These are phyloP conservation scores for Apiotrichum sp. DNA, from an alignment of 1,284 basidiomycete genomes.

Conservation along the genomic window DNA sequence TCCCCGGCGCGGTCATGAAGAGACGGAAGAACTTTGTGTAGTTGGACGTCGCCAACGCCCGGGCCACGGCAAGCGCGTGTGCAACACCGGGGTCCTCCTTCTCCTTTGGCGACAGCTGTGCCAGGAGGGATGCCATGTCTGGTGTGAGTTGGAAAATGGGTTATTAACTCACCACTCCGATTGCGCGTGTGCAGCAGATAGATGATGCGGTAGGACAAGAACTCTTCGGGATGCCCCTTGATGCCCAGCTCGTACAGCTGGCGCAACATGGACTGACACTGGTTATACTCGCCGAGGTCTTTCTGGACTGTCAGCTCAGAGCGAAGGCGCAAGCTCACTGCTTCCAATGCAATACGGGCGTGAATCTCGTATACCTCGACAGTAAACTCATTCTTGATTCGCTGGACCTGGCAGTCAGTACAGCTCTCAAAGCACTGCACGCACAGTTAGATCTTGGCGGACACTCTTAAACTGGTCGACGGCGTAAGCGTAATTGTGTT, in stretches of 20 bases:
- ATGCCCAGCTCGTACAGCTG: slow-evolving; percentile 89
- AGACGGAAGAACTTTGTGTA: slow-evolving; percentile 87
- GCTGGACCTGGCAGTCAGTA: slow-evolving; percentile 68
- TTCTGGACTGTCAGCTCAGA: slow-evolving; percentile 52
- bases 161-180: slow-evolving; percentile 66
- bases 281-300: slow-evolving; percentile 98
- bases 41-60: slow-evolving; percentile 83
- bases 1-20: slow-evolving; percentile 81
- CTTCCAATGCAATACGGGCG: slow-evolving; percentile 92
- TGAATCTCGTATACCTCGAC: slow-evolving; percentile 98
- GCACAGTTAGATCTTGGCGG: slow-evolving; percentile 91
- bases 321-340: slow-evolving; percentile 53
- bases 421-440: slow-evolving; percentile 34
- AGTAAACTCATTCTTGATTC: slow-evolving; percentile 98
- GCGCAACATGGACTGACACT: slow-evolving; percentile 88
- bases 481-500: slow-evolving; percentile 78
- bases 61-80: slow-evolving; percentile 85
- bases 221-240: slow-evolving; percentile 85
- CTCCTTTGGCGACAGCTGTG: slow-evolving; percentile 86
- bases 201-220: slow-evolving; percentile 94
- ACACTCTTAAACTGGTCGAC: slow-evolving; percentile 98
- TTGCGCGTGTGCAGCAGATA: slow-evolving; percentile 93
- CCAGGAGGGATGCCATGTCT: slow-evolving; percentile 94
- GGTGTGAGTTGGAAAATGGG: slow-evolving; percentile 4
- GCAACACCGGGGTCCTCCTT: slow-evolving; percentile 71